Conservation (phyloP, 2,329 filamentous ascomycete genomes). For the Alternaria postmessia region DNA sequence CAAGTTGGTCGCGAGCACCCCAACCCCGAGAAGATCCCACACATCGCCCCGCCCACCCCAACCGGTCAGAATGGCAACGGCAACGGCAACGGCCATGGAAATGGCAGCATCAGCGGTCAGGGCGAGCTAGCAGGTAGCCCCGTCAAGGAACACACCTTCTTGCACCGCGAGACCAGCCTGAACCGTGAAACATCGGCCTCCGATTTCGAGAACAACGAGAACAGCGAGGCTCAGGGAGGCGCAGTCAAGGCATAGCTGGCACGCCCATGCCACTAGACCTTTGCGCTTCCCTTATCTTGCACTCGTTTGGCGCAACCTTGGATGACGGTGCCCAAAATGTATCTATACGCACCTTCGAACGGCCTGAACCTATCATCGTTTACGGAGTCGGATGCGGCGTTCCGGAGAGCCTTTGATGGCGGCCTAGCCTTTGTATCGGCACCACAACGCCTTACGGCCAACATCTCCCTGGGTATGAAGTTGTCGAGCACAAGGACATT, state of each 20-base stretch:
- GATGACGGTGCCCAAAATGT: conserved; percentile 27
- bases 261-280: conserved; percentile 2
- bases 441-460: conserved; percentile 11
- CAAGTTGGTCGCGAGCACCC: conserved; percentile 95
- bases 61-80: conserved; percentile 48
- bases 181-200: conserved; percentile 77
- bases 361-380: conserved; percentile 22
- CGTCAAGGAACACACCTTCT: conserved; percentile 87
- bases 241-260: conserved; percentile 29
- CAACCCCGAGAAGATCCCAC: conserved; percentile 92
- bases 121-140: conserved; percentile 71
- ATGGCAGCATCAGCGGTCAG: conserved; percentile 46
- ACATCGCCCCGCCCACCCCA: conserved; percentile 73
- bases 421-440: conserved; percentile 7
- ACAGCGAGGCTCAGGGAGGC: conserved; percentile 19
- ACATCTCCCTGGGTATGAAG: conserved; percentile 9
- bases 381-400: conserved; percentile 27
- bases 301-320: conserved; percentile 14
- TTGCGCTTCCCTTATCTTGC: conserved; percentile 4
- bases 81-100: conserved; percentile 38
- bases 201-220: conserved; percentile 60
- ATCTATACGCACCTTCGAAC: conserved; percentile 23
- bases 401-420: conserved; percentile 17
- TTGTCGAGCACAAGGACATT: background rate
- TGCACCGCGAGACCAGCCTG: conserved; percentile 82